A percentile compares a stretch with the other conserved stretches of the same genome.
Conservation (phyloP, 768 basidiomycete genomes). For the Suillus spraguei region DNA sequence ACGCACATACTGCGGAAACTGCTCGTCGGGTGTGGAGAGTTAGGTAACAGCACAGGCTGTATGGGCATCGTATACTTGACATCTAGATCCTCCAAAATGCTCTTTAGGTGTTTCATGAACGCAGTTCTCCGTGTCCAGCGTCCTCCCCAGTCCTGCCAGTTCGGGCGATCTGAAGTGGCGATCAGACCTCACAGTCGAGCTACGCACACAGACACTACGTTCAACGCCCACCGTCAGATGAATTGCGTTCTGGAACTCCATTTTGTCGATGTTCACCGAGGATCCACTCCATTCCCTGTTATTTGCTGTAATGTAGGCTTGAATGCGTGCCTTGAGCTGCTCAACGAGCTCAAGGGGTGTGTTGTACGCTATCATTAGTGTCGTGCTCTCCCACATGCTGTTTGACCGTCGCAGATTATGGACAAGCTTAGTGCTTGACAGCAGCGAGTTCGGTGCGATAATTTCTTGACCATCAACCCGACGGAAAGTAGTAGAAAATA, state of each 20-base stretch:
- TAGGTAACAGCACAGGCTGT: constrained; percentile 66
- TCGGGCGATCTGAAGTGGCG: constrained; percentile 58
- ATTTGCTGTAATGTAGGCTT: constrained; percentile 61
- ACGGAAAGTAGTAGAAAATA: constrained; percentile 78
- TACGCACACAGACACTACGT: constrained; percentile 45
- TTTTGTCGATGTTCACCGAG: constrained; percentile 71
- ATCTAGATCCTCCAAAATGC: constrained; percentile 71
- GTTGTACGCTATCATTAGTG: constrained; percentile 63
- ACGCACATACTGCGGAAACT: constrained; percentile 11
- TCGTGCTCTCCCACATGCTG: constrained; percentile 80
- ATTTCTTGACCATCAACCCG: constrained; percentile 83
- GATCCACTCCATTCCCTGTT: constrained; percentile 73
- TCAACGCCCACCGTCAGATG: constrained; percentile 69
- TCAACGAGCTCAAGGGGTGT: constrained; percentile 75
- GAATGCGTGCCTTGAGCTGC: constrained; percentile 59
- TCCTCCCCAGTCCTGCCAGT: constrained; percentile 89
- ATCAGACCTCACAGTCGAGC: constrained; percentile 6
- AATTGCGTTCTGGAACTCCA: constrained; percentile 78
- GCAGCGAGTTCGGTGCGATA: constrained; percentile 74
- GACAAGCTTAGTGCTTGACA: constrained; percentile 71
- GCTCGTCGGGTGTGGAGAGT: constrained; percentile 13
- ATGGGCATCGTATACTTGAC: constrained; percentile 70
- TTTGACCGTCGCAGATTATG: constrained; percentile 77
- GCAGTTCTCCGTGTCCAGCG: constrained; percentile 73
- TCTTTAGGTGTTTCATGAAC: constrained; percentile 78